Conservation (phyloP, 148 eudicot genomes). For the Vaccinium macrocarpon region DNA sequence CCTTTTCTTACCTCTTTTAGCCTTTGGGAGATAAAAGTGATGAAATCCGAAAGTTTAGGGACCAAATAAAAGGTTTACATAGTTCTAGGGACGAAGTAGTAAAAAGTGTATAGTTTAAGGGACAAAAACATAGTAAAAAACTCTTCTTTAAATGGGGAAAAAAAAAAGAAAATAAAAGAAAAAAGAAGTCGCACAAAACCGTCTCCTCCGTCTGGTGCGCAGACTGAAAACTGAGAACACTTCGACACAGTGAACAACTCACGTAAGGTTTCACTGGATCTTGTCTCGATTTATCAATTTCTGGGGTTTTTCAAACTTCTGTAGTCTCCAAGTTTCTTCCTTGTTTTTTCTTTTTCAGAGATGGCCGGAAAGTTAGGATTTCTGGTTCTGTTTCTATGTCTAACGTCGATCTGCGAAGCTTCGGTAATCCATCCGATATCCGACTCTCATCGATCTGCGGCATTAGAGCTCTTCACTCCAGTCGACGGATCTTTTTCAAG, state of each 20-base stretch:
- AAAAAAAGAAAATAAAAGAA: no score
- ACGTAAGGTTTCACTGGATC: neutral
- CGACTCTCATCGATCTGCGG: conserved; percentile 85
- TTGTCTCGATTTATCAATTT: neutral
- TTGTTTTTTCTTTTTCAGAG: conserved; percentile 28
- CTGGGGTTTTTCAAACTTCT: neutral
- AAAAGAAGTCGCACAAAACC: neutral
- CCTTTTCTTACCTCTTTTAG: no score
- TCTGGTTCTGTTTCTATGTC: conserved; percentile 36
- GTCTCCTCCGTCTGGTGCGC: neutral
- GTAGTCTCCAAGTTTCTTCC: no score
- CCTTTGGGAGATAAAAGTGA: no score
- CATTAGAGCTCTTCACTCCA: conserved; percentile 53
- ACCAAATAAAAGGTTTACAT: no score
- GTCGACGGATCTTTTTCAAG: conserved; percentile 65
- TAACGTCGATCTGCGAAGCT: conserved; percentile 52
- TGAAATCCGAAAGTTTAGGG: no score
- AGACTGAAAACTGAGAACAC: neutral
- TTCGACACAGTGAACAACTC: neutral
- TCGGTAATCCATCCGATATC: conserved; percentile 68
- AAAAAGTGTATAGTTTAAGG: no score
- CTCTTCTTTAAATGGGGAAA: no score
- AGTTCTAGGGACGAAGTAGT: no score
- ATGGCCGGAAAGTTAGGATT: conserved; percentile 54
- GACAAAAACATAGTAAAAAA: no score